Conservation (phyloP, 768 basidiomycete species). For the Phylloporus scabripes region DNA sequence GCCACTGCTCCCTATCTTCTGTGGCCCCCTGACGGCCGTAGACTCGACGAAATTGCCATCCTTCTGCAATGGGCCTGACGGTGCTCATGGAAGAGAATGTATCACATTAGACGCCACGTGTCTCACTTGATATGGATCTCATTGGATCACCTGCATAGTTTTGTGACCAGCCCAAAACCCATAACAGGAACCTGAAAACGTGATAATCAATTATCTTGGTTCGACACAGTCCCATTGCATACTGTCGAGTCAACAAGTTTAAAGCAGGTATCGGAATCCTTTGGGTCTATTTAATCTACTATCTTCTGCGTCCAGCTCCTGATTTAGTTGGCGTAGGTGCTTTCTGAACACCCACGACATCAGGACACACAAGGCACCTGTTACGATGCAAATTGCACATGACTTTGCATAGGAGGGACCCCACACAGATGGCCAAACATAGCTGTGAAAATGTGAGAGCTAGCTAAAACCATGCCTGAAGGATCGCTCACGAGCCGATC, state of each 20-base stretch:
- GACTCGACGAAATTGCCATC: slow-evolving; percentile 45
- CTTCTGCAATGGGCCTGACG: slow-evolving; percentile 30
- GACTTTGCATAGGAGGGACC: slow-evolving; percentile 66
- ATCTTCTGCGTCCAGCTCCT: slow-evolving; percentile 36
- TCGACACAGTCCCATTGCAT: neutral
- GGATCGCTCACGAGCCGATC: slow-evolving; percentile 61
- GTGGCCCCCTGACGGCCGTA: slow-evolving; percentile 46
- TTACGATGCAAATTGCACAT: slow-evolving; percentile 67
- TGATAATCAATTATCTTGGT: neutral
- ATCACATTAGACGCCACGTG: neutral
- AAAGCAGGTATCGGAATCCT: slow-evolving; percentile 47
- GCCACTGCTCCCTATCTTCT: slow-evolving; percentile 57
- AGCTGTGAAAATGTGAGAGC: slow-evolving; percentile 33
- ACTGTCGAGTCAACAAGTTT: neutral
- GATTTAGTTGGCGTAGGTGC: slow-evolving; percentile 41
- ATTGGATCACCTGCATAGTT: neutral
- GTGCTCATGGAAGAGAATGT: slow-evolving; percentile 13
- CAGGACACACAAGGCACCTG: slow-evolving; percentile 44
- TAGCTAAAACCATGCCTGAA: neutral
- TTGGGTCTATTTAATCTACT: slow-evolving; percentile 28
- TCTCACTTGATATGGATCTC: neutral
- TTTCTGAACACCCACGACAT: slow-evolving; percentile 46
- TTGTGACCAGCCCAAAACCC: neutral
- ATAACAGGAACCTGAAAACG: neutral
- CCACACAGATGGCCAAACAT: slow-evolving; percentile 65